A percentile compares a stretch with the other conserved stretches of the same genome.
Conservation (phyloP, 306 rosid species). For the peach (Prunus persica) region DNA sequence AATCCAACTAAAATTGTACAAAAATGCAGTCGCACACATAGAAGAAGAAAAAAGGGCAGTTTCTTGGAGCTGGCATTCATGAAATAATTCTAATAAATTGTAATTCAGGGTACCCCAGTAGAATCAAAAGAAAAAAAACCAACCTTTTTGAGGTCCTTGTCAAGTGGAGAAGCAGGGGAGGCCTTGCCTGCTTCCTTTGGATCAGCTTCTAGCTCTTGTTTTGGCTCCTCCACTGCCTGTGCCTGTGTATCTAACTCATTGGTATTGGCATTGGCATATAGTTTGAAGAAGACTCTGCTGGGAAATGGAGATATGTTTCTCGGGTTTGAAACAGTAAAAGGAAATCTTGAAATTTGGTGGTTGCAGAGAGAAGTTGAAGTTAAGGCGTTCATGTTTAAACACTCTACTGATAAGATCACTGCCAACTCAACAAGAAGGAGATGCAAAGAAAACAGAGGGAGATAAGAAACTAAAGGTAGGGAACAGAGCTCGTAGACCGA, state of each 20-base stretch:
- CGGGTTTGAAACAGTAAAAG: conserved; percentile 11
- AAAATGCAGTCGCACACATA: conserved; percentile 3
- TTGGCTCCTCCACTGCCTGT: conserved; percentile 30
- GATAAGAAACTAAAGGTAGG: conserved; percentile 25
- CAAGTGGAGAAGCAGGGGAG: conserved; percentile 46
- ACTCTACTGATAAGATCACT: not conserved
- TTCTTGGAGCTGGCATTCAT: not conserved
- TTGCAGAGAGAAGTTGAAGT: conserved; percentile 44
- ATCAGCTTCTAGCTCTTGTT: conserved; percentile 23
- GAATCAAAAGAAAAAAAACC: not conserved
- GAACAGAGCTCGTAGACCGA: not conserved
- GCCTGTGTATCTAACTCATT: conserved; percentile 43
- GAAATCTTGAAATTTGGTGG: conserved; percentile 30
- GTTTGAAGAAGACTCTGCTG: conserved; percentile 24
- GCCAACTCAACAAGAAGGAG: not conserved
- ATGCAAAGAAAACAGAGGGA: not conserved
- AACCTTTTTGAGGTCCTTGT: conserved; percentile 89
- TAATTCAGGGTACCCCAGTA: not conserved
- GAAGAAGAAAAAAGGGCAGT: not conserved
- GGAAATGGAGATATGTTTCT: conserved; percentile 22
- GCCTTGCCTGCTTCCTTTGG: conserved; percentile 23
- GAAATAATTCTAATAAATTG: not conserved
- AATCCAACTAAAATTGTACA: not conserved
- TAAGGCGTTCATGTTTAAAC: conserved; percentile 47
- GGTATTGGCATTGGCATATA: conserved; percentile 58